Base-by-base conservation (phyloP, 1,284 basidiomycete genomes). In the Apiotrichum veenhuisii region DNA sequence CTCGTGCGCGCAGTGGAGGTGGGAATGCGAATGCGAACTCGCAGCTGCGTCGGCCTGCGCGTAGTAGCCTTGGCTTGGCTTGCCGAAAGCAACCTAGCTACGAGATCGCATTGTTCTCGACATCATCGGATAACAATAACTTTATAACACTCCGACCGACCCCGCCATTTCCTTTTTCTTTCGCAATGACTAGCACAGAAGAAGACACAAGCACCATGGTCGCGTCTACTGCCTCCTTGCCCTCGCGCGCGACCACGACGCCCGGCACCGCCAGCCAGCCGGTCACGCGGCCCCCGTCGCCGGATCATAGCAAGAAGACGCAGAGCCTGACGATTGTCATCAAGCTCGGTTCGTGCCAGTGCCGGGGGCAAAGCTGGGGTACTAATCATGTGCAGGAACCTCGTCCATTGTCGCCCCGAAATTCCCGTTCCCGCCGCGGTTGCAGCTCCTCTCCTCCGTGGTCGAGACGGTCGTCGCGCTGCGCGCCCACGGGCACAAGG, bases 341-440 rank as follows among this genome's bases (percentile, higher is more conserved):
- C 77, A 92, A 92, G 78, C 84, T 92, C 27, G 89, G 88, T 89
- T 57, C 54, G 82, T 66, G n/a, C n/a, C n/a, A n/a, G n/a, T n/a
- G n/a, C n/a, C n/a, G n/a, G n/a, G n/a, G n/a, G n/a, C n/a, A n/a
- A n/a, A n/a, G n/a, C n/a, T n/a, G n/a, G n/a, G n/a, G n/a, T n/a
- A n/a, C n/a, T n/a, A n/a, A n/a, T n/a, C n/a, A n/a, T 52, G 42
- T 22, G 18, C 62, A 92, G 91, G 92, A 55, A 93, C 91, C 5
- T 94, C 93, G 0, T 95, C 92, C 2, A 96, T 97, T 72, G 87
- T 96, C 15, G 88, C 93, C 74, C 88, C 94, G 72, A 84, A 84
- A 50, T 91, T 89, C 1, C 90, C 94, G 58, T 77, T 78, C 62
- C 85, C 91, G 62, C 93, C 95, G 1, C 83, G 97, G 22, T 82